Conservation (phyloP, 2,329 filamentous ascomycete species). For the Hypoxylon sp. region DNA sequence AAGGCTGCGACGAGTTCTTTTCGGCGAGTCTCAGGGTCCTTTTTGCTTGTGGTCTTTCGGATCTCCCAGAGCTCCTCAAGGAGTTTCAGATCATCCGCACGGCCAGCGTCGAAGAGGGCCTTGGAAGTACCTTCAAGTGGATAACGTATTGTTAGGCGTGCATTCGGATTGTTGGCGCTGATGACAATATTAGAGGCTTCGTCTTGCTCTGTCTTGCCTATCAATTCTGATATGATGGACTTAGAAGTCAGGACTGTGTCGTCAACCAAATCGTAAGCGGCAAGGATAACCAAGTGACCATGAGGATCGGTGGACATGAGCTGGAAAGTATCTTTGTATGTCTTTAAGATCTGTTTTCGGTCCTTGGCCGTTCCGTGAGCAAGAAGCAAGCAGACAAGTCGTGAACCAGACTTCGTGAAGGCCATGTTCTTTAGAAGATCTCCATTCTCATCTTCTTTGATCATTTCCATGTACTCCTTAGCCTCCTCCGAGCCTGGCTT, state of each 20-base stretch:
- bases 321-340: slow-evolving; percentile 91
- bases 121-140: slow-evolving; percentile 80
- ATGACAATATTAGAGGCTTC: slow-evolving; percentile 75
- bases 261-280: slow-evolving; percentile 92
- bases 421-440: slow-evolving; percentile 95
- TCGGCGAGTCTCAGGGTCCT: slow-evolving; percentile 82
- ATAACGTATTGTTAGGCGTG: slow-evolving; percentile 80
- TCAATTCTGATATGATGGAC: slow-evolving; percentile 86
- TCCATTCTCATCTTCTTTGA: slow-evolving; percentile 92
- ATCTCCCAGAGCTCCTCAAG: slow-evolving; percentile 84
- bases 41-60: slow-evolving; percentile 90
- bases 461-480: slow-evolving; percentile 87
- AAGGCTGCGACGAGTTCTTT: slow-evolving; percentile 82
- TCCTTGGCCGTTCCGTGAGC: slow-evolving; percentile 93
- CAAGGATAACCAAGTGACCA: slow-evolving; percentile 85
- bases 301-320: slow-evolving; percentile 85
- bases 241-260: slow-evolving; percentile 92
- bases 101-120: slow-evolving; percentile 72
- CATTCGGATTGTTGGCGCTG: slow-evolving; percentile 75
- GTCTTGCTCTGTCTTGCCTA: slow-evolving; percentile 78
- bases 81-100: slow-evolving; percentile 77
- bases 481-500: slow-evolving; percentile 84
- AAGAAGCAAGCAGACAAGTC: slow-evolving; percentile 84
- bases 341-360: slow-evolving; percentile 87
- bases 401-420: slow-evolving; percentile 90